Percentiles rank a stretch among this genome's conserved stretches.
Evolutionary conservation across 306 rosid species (phyloP).

Genomic region (Medicago arabica): DNA sequence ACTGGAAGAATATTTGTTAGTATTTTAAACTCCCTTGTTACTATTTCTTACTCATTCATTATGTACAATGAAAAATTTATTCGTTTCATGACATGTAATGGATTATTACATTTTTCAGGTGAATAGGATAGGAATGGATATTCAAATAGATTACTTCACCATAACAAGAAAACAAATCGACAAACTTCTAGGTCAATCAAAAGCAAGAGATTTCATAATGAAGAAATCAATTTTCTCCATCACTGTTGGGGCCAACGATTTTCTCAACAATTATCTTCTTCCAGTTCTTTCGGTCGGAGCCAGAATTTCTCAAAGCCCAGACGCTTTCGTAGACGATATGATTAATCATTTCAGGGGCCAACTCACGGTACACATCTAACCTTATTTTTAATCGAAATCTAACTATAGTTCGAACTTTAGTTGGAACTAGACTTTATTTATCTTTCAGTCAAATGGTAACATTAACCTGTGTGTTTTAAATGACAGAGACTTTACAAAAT

Average conservation of each 20-base stretch:
- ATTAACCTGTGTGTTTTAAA: slow-evolving; percentile 15
- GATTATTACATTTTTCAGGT: slow-evolving; percentile 50
- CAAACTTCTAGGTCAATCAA: slow-evolving; percentile 63
- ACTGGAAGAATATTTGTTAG: slow-evolving; percentile 96
- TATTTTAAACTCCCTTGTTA: not conserved
- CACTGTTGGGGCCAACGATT: slow-evolving; percentile 86
- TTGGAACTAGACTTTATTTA: no score
- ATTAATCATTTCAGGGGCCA: slow-evolving; percentile 69
- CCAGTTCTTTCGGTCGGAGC: slow-evolving; percentile 89
- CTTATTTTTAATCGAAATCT: not conserved
- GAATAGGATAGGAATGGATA: slow-evolving; percentile 86
- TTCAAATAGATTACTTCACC: slow-evolving; percentile 86
- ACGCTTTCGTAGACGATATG: slow-evolving; percentile 76
- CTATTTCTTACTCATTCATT: not conserved
- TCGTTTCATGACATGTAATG: no score
- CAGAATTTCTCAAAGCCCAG: slow-evolving; percentile 81
- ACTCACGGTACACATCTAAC: slow-evolving; percentile 59
- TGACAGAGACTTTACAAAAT: slow-evolving; percentile 75
- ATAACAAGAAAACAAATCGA: slow-evolving; percentile 75
- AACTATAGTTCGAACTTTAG: no score
- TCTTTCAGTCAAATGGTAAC: not conserved
- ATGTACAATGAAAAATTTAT: not conserved
- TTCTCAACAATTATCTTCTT: slow-evolving; percentile 87
- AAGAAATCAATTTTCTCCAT: slow-evolving; percentile 77
- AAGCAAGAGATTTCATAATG: slow-evolving; percentile 64